Base-by-base conservation (phyloP, 2,329 filamentous ascomycete genomes). In the Apiospora pterosperma region DNA sequence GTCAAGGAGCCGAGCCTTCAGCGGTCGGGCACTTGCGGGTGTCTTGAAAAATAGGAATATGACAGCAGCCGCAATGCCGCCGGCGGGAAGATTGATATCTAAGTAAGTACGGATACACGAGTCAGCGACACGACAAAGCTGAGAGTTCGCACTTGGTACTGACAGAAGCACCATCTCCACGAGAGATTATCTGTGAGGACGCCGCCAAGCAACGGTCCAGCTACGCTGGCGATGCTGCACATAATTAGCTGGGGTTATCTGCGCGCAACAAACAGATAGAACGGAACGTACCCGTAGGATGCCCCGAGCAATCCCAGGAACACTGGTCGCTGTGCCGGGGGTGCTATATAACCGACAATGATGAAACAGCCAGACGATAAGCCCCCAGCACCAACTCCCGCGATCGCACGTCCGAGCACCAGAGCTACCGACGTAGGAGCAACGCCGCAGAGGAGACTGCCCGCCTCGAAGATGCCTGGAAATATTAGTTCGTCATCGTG, bases 401-500 rank as follows among this genome's bases (percentile, higher is more conserved):
- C 72, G 31, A 79, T 72, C 0, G 76, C 76, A 60, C 77, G 69
- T 7, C 77, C 77, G 14, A 77, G 64, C 19, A 78, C 76, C 16
- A 79, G 68, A 16, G 72, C 70, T 28, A 52, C 62, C 14, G 73
- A 77, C 16, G 62, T 75, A 0, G 75, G 74, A 0, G 76, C 75
- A 4, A 72, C 73, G 4, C 71, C 78, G 63, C 77, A 78, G 14
- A 80, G 64, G 6, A 75, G 67, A 23, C 75, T 77, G 0, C 78
- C 78, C 1, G 78, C 48, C 60, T 80, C 77, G 64, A 80, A 79
- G 16, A 79, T 65, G 7, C 72, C 38, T 21, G 86, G 79, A 62
- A 77, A 79, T 6, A 69, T 63, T 19, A 86, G 71, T 63, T 85
- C 12, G 75, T 74, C 69, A 44, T 8, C 0, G 48, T 5, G 19